These are phyloP conservation scores for Silybum marianum DNA, from an alignment of 129 eudicot genomes.

Conservation along the genomic window DNA sequence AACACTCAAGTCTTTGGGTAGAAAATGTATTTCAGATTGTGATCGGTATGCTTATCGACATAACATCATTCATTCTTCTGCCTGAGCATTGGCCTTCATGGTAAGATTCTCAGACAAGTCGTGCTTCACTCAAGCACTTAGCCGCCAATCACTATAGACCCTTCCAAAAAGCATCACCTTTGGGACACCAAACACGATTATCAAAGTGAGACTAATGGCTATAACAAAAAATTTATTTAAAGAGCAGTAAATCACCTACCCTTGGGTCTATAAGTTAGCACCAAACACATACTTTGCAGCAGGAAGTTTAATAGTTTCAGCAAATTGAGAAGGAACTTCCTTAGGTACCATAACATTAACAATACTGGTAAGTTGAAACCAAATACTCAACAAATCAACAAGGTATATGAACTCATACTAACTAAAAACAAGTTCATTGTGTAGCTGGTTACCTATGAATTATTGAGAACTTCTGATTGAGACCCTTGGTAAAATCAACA, in stretches of 20 bases:
- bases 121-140: conserved; percentile 86
- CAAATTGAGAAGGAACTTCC: conserved; percentile 82
- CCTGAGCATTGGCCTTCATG: conserved; percentile 89
- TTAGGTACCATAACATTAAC: conserved; percentile 94
- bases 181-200: conserved; percentile 29
- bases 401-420: neutral
- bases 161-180: conserved; percentile 97
- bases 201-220: conserved; percentile 10
- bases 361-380: conserved; percentile 42
- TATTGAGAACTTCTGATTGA: conserved; percentile 70
- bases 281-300: conserved; percentile 89
- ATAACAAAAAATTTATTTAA: neutral
- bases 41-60: neutral
- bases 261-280: conserved; percentile 91
- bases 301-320: conserved; percentile 76
- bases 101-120: conserved; percentile 84
- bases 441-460: conserved; percentile 71
- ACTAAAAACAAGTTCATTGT: neutral
- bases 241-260: conserved; percentile 37
- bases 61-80: conserved; percentile 30
- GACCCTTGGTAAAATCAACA: conserved; percentile 79
- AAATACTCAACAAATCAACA: neutral
- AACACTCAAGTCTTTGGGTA: too few species aligned
- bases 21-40: too few species aligned
- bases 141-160: conserved; percentile 80